Conservation (phyloP, 805 yeast species). For the Yueomyces sp. region DNA sequence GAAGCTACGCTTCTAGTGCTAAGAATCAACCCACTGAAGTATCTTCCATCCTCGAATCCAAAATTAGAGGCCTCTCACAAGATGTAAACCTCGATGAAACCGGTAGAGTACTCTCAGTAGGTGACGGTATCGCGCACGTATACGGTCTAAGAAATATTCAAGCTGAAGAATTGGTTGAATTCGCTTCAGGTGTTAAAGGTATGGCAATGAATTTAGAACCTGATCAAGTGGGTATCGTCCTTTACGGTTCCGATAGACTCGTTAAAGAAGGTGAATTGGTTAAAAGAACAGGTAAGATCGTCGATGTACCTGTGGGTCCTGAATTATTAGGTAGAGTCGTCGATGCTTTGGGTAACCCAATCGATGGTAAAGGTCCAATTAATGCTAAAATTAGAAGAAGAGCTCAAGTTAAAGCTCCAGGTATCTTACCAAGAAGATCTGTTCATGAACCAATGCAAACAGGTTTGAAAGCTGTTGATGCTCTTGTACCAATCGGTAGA, state of each 20-base stretch:
- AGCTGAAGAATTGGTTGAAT: conserved; percentile 99
- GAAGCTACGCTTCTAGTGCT: conserved; percentile 43
- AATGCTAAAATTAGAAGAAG: conserved; percentile 71
- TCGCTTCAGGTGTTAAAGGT: conserved; percentile 99
- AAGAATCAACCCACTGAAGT: conserved; percentile 99
- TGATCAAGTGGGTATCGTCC: conserved; percentile 99
- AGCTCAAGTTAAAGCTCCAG: conserved; percentile 99
- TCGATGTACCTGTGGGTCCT: conserved; percentile 98
- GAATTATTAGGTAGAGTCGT: conserved; percentile 97
- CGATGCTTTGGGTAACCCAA: conserved; percentile 98
- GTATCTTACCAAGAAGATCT: conserved; percentile 98
- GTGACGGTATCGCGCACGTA: conserved; percentile 99
- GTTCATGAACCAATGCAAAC: conserved; percentile 99
- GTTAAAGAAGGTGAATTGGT: conserved; percentile 99
- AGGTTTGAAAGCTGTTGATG: conserved; percentile 98
- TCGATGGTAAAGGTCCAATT: conserved; percentile 99
- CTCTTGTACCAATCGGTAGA: conserved; percentile 99
- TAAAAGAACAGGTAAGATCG: conserved; percentile 99
- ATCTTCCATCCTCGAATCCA: conserved; percentile 96
- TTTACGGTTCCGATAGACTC: conserved; percentile 97
- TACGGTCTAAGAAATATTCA: conserved; percentile 99
- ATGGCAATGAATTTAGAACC: conserved; percentile 99
- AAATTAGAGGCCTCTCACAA: conserved; percentile 97
- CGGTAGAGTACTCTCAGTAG: conserved; percentile 98
- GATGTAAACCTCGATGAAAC: conserved; percentile 98